Base-by-base conservation (phyloP, 768 basidiomycete species). In the Tricholoma furcatifolium region DNA sequence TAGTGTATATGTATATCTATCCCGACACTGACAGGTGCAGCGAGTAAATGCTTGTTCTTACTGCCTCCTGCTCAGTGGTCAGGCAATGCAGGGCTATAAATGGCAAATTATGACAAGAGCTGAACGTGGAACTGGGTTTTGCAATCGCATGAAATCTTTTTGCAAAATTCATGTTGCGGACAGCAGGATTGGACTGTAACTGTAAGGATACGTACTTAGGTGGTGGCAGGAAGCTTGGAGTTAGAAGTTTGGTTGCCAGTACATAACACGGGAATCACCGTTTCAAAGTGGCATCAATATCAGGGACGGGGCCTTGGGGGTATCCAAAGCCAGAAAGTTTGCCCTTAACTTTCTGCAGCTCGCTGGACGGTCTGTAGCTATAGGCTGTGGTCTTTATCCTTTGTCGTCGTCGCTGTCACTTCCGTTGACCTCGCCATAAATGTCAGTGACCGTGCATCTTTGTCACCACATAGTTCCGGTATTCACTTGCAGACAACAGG, bases 301-400 rank as follows among this genome's bases (percentile, higher is more conserved):
- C 54, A 54, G 51, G 46, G 43, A 27, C 27, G 27, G 27, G 7
- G 31, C 45, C 35, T 47, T 40, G 31, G 43, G 50, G 17, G 43
- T 53, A 45, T 38, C 50, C 53, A 40, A 47, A 43, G 49, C 32
- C 48, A 17, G 50, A 58, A 56, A 20, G 53, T 58, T 54, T 32
- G 41, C 40, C 44, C 54, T 44, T 50, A 54, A 12, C 42, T 43
- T 59, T 50, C 27, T 63, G 55, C 60, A 57, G 18, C 56, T 65
- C 62, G 59, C 64, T 63, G 64, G 64, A 53, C 62, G 60, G 62
- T 44, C 58, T 56, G 57, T 61, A 63, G 61, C 57, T 27, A 62
- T 45, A 49, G 40, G 11, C 38, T 53, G 51, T 51, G 31, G 43
- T 55, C 58, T n/a, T 58, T 57, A 52, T 21, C 31, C 47, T 6